Evolutionary conservation across 2,329 filamentous ascomycete species (phyloP), one percentile per base, ranked within the genome.

Genomic region (Aspergillus brunneoviolaceus): DNA sequence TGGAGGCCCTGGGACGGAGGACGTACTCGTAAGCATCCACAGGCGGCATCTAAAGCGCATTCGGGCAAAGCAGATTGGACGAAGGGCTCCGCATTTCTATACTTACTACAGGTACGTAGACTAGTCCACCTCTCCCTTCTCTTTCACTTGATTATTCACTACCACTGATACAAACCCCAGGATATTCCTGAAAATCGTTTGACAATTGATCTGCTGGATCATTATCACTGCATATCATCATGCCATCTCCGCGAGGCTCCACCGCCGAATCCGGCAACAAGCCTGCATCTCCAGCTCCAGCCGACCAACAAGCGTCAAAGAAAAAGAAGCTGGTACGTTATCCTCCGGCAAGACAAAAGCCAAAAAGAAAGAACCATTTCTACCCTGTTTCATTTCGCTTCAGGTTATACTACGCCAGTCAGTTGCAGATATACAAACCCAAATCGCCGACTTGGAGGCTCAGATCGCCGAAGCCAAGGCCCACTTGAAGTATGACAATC

Each of bases 391-490:
- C 49, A 67, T 60, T 47, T 47, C 60, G 50, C 14, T 27, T 23
- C 48, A 74, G 72, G 57, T 57, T 7, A 51, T 55, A 11, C 68
- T 75, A 6, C 66, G 58, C 19, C 50, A 58, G 42, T 69, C 70
- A 23, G 70, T 75, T 51, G 47, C 71, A 9, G 69, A 72, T 23
- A 78, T 86, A 49, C 76, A 83, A 72, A 68, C 76, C 12, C 82
- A 81, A 55, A 79, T 83, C 23, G 70, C 77, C 0, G 52, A 69
- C 11, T 69, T 77, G 27, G 67, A 73, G 66, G 65, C 58, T 49
- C 74, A 69, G 63, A 74, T 81, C 5, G 64, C 65, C 7, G 69
- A 75, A 47, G 63, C 70, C 29, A 73, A 69, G 29, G 63, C 67
- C 4, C 74, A 77, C 58, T 68, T 80, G 35, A 73, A 72, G 67